Conservation (phyloP, 352 stramenopile genomes). For the Phytophthora megakarya region DNA sequence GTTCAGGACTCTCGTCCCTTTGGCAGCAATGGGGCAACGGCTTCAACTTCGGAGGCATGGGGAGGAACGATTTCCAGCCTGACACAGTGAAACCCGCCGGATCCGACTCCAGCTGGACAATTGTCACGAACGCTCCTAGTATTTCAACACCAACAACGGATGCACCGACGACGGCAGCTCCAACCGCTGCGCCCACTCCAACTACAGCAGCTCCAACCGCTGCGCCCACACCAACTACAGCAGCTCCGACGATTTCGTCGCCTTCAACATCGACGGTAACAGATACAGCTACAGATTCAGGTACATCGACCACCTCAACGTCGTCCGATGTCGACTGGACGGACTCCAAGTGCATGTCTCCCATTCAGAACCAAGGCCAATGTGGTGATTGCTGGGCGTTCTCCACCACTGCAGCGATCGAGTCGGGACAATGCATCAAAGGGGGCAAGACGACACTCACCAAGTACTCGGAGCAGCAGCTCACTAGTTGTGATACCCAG, state of each 20-base stretch:
- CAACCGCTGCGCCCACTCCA: conserved; percentile 17
- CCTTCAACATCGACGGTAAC: conserved; percentile 25
- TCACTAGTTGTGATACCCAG: conserved; percentile 89
- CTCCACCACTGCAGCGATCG: conserved; percentile 90
- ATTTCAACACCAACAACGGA: conserved; percentile 12
- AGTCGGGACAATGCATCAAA: conserved; percentile 89
- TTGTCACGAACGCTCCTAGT: conserved; percentile 1
- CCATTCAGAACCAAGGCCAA: conserved; percentile 95
- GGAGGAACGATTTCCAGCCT: conserved; percentile 19
- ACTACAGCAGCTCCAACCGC: conserved; percentile 14
- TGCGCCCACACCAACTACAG: conserved; percentile 14
- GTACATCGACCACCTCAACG: conserved; percentile 22
- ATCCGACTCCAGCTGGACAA: conserved; percentile 15
- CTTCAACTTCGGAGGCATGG: conserved; percentile 28
- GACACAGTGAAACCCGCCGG: conserved; percentile 33
- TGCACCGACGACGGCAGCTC: conserved; percentile 7
- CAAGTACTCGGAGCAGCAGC: conserved; percentile 92
- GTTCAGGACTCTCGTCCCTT: conserved; percentile 18
- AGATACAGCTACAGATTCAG: conserved; percentile 21
- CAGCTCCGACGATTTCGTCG: conserved; percentile 13
- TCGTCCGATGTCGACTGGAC: conserved; percentile 63
- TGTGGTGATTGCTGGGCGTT: conserved; percentile 99
- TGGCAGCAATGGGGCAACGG: conserved; percentile 37
- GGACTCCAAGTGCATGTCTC: conserved; percentile 44
- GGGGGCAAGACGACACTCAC: conserved; percentile 64